Conservation (phyloP, 306 rosid species). For the Corylus heterophylla region DNA sequence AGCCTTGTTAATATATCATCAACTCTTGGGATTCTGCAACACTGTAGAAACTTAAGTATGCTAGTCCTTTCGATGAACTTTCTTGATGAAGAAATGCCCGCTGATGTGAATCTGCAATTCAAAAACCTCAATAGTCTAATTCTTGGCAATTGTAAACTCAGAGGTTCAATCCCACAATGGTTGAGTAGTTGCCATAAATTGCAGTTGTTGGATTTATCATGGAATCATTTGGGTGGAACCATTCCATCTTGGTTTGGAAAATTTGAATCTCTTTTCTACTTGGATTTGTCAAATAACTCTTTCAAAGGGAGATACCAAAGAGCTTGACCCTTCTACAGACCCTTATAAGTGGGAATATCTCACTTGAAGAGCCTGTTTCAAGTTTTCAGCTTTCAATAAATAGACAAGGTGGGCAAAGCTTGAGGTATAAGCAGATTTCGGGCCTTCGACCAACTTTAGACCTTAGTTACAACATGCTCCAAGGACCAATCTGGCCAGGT, state of each 20-base stretch:
- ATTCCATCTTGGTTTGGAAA: constrained; percentile 41
- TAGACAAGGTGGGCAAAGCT: neutral
- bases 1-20: constrained; percentile 33
- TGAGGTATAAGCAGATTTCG: constrained; percentile 16
- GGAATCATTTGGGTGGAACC: constrained; percentile 41
- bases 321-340: constrained; percentile 6
- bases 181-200: constrained; percentile 35
- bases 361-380: neutral
- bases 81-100: constrained; percentile 35
- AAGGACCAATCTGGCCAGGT: constrained; percentile 37
- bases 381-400: neutral
- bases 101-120: neutral
- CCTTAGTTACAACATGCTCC: constrained; percentile 20
- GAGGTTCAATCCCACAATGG: constrained; percentile 52
- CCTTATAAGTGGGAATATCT: neutral
- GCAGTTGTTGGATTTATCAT: constrained; percentile 48
- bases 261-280: neutral
- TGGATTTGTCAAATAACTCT: constrained; percentile 44
- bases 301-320: constrained; percentile 30
- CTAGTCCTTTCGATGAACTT: constrained; percentile 33
- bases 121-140: constrained; percentile 26
- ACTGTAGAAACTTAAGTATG: constrained; percentile 38
- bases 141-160: constrained; percentile 36
- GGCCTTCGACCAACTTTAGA: constrained; percentile 24
- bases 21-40: constrained; percentile 37